Conservation (phyloP, 2,329 filamentous ascomycete species). For the Ambrosiella beaveri region DNA sequence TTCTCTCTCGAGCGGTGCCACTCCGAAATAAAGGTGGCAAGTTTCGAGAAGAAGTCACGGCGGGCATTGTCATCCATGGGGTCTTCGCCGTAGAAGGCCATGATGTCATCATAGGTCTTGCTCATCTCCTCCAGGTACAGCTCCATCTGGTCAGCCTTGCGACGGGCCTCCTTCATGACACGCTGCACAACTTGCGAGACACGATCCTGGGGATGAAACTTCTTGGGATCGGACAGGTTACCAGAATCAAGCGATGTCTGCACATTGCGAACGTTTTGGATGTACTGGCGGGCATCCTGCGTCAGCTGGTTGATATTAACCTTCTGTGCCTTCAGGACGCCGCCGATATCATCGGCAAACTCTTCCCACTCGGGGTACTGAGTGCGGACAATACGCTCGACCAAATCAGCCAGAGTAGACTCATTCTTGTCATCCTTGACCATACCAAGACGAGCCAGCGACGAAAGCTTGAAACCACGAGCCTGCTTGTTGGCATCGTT, state of each 20-base stretch:
- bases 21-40: constrained; percentile 75
- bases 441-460: constrained; percentile 82
- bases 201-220: constrained; percentile 93
- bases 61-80: constrained; percentile 79
- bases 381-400: constrained; percentile 88
- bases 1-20: constrained; percentile 96
- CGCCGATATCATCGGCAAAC: constrained; percentile 68
- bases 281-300: constrained; percentile 75
- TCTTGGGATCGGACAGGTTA: constrained; percentile 89
- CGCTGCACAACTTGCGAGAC: constrained; percentile 82
- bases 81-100: constrained; percentile 69
- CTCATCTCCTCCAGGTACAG: constrained; percentile 88
- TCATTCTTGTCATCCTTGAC: constrained; percentile 99
- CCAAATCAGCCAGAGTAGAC: constrained; percentile 83
- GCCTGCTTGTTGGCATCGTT: constrained; percentile 99
- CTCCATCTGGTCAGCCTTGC: constrained; percentile 91
- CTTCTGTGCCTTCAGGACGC: constrained; percentile 67
- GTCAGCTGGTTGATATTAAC: constrained; percentile 89
- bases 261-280: constrained; percentile 85
- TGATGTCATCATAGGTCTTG: constrained; percentile 30
- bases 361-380: constrained; percentile 93
- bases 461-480: constrained; percentile 92
- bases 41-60: constrained; percentile 86
- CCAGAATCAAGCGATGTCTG: constrained; percentile 83
- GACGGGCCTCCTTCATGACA: constrained; percentile 87